Evolutionary conservation across 768 basidiomycete species (phyloP), one percentile per base, ranked within the genome.

Genomic region (Mycena alexandri): DNA sequence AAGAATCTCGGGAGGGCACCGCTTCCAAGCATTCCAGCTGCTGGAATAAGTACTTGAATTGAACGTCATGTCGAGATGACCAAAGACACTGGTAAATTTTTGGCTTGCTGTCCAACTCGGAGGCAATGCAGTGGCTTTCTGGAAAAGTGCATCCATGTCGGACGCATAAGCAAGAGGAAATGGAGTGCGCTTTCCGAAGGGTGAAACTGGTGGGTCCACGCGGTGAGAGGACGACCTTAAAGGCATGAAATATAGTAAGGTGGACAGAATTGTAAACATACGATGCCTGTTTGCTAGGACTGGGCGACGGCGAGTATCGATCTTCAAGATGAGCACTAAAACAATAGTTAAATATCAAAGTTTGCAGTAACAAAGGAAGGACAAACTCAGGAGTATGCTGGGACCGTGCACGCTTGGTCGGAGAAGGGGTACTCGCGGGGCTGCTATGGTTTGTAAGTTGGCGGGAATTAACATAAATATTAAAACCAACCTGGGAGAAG

Each of bases 61-160:
- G 42, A 57, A 65, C 41, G 17, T 12, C n/a, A 53, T 24, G 12
- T 50, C 48, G 9, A 44, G 38, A 48, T 33, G 29, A 12, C 58
- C 46, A 22, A 60, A 60, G 1, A 38, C 46, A 7, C 5, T 38
- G 17, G 41, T 19, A 19, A 60, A 60, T 13, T 36, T 34, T 34
- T 60, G 44, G 5, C 16, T 1, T 9, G 58, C 58, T 5, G 58
- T 44, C 44, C 24, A 34, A 14, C 4, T 22, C 7, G 41, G 21
- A 33, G 47, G 42, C 25, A 58, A n/a, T 17, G 7, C 3, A 2
- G 47, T 6, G 12, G 17, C 58, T 7, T 47, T 19, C 19, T 47
- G 22, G 17, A 61, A 61, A 4, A 17, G 1, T 0, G 60, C 60
- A 52, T 61, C 34, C 60, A 61, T 61, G 44, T 61, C 60, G 24